A percentile compares a stretch with the other conserved stretches of the same genome.
phyloP scores from a whole-genome alignment of 2,329 filamentous ascomycete genomes.

The Paraphoma sp. region DNA sequence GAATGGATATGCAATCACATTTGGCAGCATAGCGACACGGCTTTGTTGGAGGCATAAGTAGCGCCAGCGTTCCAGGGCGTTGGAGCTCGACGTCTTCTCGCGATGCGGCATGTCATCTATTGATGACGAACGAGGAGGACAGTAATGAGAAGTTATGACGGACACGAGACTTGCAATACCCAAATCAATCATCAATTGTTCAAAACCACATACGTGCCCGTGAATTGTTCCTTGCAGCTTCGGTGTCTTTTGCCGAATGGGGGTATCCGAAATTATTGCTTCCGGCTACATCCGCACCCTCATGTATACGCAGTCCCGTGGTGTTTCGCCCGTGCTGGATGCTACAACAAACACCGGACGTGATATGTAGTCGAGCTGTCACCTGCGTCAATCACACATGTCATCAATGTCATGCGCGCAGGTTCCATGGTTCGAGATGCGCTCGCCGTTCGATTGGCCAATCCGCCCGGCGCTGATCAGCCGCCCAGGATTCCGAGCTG shows the following conservation, averaged over 20 bases:
- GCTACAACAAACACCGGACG: background rate
- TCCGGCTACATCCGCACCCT: background rate
- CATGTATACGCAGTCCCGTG: background rate
- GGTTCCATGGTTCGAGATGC: background rate
- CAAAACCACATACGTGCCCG: background rate
- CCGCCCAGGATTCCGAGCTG: slow-evolving; percentile 20
- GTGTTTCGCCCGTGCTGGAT: background rate
- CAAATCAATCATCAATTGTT: slow-evolving; percentile 31
- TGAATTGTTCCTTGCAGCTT: background rate
- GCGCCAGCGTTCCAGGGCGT: slow-evolving; percentile 34
- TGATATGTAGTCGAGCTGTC: background rate
- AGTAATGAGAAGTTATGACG: slow-evolving; percentile 46
- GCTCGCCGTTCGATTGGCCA: slow-evolving; percentile 24
- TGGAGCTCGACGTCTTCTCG: slow-evolving; percentile 29
- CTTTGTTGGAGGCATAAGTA: slow-evolving; percentile 16
- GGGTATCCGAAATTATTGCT: background rate
- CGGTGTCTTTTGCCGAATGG: too few relatives aligned
- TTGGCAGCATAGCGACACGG: slow-evolving; percentile 16
- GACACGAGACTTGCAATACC: slow-evolving; percentile 44
- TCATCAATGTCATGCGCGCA: slow-evolving; percentile 5
- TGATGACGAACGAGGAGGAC: slow-evolving; percentile 23
- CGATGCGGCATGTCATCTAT: slow-evolving; percentile 28
- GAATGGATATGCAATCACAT: slow-evolving; percentile 24
- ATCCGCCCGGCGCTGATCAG: slow-evolving; percentile 32
- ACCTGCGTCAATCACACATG: background rate